Percentiles rank a stretch among this genome's conserved stretches.
phyloP scores from a whole-genome alignment of 768 basidiomycete species.

The Panus rudis region DNA sequence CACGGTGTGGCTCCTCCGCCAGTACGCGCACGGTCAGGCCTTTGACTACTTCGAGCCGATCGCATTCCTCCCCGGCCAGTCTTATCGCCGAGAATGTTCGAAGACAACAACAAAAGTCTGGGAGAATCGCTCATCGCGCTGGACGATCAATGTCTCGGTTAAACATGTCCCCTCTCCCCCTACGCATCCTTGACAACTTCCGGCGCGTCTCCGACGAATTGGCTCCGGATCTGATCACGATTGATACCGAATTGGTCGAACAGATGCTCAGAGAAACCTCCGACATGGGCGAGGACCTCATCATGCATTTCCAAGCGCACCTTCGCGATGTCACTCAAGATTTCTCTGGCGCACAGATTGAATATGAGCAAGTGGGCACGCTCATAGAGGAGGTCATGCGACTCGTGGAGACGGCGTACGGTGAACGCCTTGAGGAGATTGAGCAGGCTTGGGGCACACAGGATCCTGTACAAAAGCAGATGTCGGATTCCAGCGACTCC shows the following conservation, averaged over 20 bases:
- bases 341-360: conserved; percentile 39
- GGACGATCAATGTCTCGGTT: too few relatives aligned
- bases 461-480: conserved; percentile 27
- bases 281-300: conserved; percentile 37
- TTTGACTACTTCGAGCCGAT: conserved; percentile 37
- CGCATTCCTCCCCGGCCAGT: conserved; percentile 11
- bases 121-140: too few relatives aligned
- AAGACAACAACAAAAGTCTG: too few relatives aligned
- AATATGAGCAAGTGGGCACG: conserved; percentile 35
- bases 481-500: conserved; percentile 64
- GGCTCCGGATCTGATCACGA: conserved; percentile 12
- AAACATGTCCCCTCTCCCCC: conserved; percentile 22
- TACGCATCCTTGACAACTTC: conserved; percentile 48
- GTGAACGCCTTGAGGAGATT: conserved; percentile 12
- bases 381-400: conserved; percentile 38
- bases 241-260: conserved; percentile 37
- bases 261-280: conserved; percentile 41
- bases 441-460: conserved; percentile 6
- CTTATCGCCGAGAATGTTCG: conserved; percentile 1
- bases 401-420: conserved; percentile 39
- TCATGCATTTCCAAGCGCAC: conserved; percentile 46
- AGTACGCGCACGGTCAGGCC: conserved; percentile 39
- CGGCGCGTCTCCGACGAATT: conserved; percentile 39
- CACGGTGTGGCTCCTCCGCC: conserved; percentile 25
- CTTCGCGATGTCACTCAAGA: conserved; percentile 45